These are phyloP conservation scores for Crotalaria pallida DNA, from an alignment of 306 rosid species.

Conservation along the genomic window DNA sequence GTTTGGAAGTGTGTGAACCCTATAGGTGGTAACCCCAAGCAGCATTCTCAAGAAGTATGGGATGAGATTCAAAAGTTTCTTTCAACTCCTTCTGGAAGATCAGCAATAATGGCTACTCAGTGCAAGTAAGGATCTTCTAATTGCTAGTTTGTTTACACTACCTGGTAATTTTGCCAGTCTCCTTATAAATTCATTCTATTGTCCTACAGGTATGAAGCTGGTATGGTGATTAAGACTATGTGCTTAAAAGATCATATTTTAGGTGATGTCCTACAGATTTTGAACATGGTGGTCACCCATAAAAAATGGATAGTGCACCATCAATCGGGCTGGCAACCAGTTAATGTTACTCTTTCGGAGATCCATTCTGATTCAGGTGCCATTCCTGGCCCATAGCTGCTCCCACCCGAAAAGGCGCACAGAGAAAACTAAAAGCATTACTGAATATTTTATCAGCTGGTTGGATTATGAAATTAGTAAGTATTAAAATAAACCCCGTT, in stretches of 20 bases:
- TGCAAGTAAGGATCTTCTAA: slow-evolving; percentile 53
- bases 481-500: background rate
- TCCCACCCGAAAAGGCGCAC: background rate
- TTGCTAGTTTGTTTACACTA: slow-evolving; percentile 13
- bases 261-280: slow-evolving; percentile 67
- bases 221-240: slow-evolving; percentile 47
- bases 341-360: slow-evolving; percentile 54
- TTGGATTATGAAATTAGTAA: background rate
- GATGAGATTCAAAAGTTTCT: slow-evolving; percentile 50
- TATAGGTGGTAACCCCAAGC: slow-evolving; percentile 53
- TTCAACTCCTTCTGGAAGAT: slow-evolving; percentile 56
- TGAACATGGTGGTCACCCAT: slow-evolving; percentile 48
- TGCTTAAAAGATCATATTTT: slow-evolving; percentile 59
- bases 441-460: background rate
- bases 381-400: background rate
- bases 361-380: slow-evolving; percentile 25
- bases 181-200: slow-evolving; percentile 1
- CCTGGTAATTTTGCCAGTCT: background rate
- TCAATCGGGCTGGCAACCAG: slow-evolving; percentile 91
- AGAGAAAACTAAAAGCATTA: background rate
- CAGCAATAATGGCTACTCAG: slow-evolving; percentile 56
- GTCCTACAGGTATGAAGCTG: slow-evolving; percentile 82
- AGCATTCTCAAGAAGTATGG: slow-evolving; percentile 56
- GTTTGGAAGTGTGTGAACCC: slow-evolving; percentile 81
- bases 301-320: slow-evolving; percentile 80